Base-by-base conservation (phyloP, 75 land plant species). In the Cryptomeria japonica region DNA sequence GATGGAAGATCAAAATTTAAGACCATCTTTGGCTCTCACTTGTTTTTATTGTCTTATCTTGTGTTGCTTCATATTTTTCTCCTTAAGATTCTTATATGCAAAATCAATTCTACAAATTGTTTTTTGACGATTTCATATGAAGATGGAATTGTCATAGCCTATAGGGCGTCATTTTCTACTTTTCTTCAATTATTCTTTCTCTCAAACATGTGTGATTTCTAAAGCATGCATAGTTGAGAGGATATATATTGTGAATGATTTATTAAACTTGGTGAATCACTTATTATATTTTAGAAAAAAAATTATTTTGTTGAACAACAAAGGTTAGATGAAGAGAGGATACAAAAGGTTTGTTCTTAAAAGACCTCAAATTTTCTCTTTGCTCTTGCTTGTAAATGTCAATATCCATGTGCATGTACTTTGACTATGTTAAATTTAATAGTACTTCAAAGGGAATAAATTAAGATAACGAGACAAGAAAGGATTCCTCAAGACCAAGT, bases 401-500 rank as follows among this genome's bases (percentile, higher is more conserved):
- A 84, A 4, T 41, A 77, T 87, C 31, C 19, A 44, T 72, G 41
- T 36, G 36, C 3, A 39, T 11, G 53, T 10, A 75, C 19, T 34
- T 87, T 73, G 31, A 75, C 44, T 36, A 13, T 79, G 18, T 13
- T 64, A 80, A 38, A 80, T 37, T 76, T 15, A 11, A 49, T 90
- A 97, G 99, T 92, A 53, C 91, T 95, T 12, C 95, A 97, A 86
- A 93, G 92, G 76, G 99, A 96, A 86, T 95, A 97, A 89, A 70
- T 97, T 18, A 92, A 91, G 84, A 87, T 87, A 80, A 84, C 96
- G 89, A 94, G 99, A 88, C 93, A 94, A 88, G 96, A 93, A 77
- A 96, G 96, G 97, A 86, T 97, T 34, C 99, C 96, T 47, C 94
- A 88, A 85, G 99, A 97, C 49, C 96, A 97, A 84, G 87, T 96